These are phyloP conservation scores for Lepidium africanum DNA, from an alignment of 345 rosid genomes.

Conservation along the genomic window DNA sequence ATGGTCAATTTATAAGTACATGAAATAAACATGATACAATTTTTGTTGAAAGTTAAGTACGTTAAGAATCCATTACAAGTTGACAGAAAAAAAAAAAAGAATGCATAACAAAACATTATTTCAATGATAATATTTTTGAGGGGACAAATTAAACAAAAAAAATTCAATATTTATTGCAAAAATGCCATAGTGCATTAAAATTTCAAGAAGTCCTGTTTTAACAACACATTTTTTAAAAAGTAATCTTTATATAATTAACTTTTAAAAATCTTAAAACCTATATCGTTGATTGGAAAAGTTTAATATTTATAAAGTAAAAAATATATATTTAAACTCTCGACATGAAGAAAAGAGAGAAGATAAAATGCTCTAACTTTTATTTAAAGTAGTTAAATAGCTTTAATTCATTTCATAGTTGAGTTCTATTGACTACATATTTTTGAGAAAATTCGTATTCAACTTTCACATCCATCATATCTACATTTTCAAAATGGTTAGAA, in stretches of 20 bases:
- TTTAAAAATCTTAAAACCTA: neutral
- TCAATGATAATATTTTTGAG: neutral
- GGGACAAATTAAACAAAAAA: neutral
- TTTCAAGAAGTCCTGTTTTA: neutral
- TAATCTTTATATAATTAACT: neutral
- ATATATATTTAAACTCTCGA: constrained; percentile 1
- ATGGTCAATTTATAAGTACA: neutral
- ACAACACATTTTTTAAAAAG: neutral
- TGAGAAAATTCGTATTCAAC: neutral
- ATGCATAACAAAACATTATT: neutral
- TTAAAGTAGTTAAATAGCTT: no score
- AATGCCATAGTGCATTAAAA: neutral
- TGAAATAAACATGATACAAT: neutral
- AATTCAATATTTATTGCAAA: neutral
- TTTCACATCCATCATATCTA: neutral
- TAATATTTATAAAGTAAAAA: neutral
- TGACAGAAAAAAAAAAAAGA: neutral
- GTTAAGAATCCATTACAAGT: neutral
- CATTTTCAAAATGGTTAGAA: neutral
- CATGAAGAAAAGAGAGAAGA: neutral
- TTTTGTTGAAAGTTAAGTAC: no score
- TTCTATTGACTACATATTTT: neutral
- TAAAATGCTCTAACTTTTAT: no score
- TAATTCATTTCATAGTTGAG: neutral
- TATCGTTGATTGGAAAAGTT: neutral